A percentile compares a stretch with the other conserved stretches of the same genome.
Conservation (phyloP, 176 grass and related monocot species). For the Eleusine coracana region DNA sequence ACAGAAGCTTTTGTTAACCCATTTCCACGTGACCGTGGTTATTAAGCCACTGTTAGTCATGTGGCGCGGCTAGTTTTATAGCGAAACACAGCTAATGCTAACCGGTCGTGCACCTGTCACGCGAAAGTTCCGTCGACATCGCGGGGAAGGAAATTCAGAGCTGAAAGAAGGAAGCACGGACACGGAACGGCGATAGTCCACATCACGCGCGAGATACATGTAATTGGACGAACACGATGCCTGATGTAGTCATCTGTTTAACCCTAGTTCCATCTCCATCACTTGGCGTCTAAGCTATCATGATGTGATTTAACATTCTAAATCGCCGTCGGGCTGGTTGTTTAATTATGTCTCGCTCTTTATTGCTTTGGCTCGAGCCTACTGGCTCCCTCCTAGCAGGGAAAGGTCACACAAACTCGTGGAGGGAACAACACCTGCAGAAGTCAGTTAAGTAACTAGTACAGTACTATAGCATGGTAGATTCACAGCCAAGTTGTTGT, state of each 20-base stretch:
- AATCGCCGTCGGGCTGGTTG: not conserved
- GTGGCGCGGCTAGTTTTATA: slow-evolving; percentile 1
- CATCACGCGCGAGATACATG: not conserved
- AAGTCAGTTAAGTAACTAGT: not conserved
- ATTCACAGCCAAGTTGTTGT: not conserved
- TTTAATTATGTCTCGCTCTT: not conserved
- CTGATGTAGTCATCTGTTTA: slow-evolving; percentile 16
- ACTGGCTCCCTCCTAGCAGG: not conserved
- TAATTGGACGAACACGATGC: slow-evolving; percentile 21
- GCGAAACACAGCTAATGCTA: not conserved
- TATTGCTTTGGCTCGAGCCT: not conserved
- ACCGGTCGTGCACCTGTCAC: slow-evolving; percentile 11
- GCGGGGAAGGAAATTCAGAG: too few relatives aligned
- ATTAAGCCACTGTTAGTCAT: not conserved
- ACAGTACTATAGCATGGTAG: not conserved
- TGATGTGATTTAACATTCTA: not conserved
- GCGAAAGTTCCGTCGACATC: not conserved
- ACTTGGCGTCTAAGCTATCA: not conserved
- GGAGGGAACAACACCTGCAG: not conserved
- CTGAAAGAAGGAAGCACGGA: not conserved
- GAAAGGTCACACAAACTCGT: not conserved
- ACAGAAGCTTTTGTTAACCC: not conserved
- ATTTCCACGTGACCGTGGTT: slow-evolving; percentile 13
- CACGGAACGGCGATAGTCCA: slow-evolving; percentile 21
- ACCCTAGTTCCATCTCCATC: not conserved